Evolutionary conservation across 305 asterid genomes (phyloP), one percentile per base, ranked within the genome.

Genomic region (Fraxinus albicans): DNA sequence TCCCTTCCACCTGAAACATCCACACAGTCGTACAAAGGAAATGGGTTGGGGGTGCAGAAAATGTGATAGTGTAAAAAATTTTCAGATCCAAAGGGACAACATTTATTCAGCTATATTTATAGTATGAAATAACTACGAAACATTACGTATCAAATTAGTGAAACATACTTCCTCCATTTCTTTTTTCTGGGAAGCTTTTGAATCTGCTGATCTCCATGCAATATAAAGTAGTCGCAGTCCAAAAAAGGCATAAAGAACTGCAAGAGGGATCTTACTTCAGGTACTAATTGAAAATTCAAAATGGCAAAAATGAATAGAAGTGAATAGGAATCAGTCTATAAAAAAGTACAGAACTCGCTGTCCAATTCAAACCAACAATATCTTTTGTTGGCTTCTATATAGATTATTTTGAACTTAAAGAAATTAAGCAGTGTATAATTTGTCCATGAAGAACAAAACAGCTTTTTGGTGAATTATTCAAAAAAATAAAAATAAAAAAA

Each of bases 161-260:
- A 9, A 81, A 88, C 88, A 72, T 90, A 94, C 98, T 86, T 92
- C 98, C 87, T 95, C 98, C 27, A 95, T 92, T 85, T 95, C 98
- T 83, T 91, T 95, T 75, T 95, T 93, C 87, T 94, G 98, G 23
- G 98, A 95, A 87, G 90, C 90, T 90, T 94, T 94, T 35, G 98
- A 77, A 85, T 92, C 97, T 80, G 99, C 96, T 79, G 99, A 90
- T 86, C 92, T 94, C 98, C 98, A 96, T 78, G 98, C 99, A 86
- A 96, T 93, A 84, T 94, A 96, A 53, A 96, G 94, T 72, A 96
- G 88, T 10, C 99, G 98, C 79, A 96, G 91, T 40, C 99, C 99
- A 36, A 96, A 96, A 87, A 96, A 96, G 76, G 88, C 86, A 90
- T 96, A 96, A 25, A 96, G 98, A 87, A 96, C 98, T 94, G 97